These are phyloP conservation scores for Acanthamoeba lenticulata DNA, from an alignment of 208 protist species.

Conservation along the genomic window DNA sequence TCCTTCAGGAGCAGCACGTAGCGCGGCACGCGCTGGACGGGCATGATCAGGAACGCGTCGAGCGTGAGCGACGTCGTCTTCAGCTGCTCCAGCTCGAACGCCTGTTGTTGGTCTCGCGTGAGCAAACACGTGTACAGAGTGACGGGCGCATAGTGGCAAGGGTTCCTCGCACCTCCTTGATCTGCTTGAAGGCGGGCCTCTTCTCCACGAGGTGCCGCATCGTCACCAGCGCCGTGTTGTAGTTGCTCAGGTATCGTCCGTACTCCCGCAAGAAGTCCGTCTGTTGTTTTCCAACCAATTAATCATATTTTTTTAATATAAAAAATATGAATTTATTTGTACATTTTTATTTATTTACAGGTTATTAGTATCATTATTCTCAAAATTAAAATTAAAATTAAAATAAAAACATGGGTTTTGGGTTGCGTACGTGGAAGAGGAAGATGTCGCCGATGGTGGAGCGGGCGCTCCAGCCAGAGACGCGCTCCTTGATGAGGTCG, in stretches of 20 bases:
- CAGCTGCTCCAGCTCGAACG: conserved; percentile 51
- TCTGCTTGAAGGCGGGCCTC: conserved; percentile 48
- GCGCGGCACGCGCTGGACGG: not conserved
- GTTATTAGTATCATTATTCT: no score
- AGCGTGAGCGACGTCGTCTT: conserved; percentile 56
- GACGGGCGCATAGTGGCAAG: not conserved
- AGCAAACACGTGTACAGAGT: no score
- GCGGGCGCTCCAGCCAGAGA: not conserved
- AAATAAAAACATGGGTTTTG: no score
- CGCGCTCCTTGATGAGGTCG: conserved; percentile 41
- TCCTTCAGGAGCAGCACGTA: conserved; percentile 50
- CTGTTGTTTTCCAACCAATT: no score
- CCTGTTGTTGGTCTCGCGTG: no score
- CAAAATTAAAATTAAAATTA: no score
- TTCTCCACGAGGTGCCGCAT: conserved; percentile 58
- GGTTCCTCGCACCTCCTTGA: conserved; percentile 64
- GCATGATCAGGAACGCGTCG: conserved; percentile 64
- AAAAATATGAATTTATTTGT: no score
- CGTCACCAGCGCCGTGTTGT: conserved; percentile 45
- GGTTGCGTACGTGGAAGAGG: conserved; percentile 45
- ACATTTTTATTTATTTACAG: no score
- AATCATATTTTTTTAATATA: no score
- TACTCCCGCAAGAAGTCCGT: conserved; percentile 40
- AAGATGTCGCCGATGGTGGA: conserved; percentile 65
- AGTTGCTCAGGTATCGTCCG: not conserved